These are phyloP conservation scores for Glarea lozoyensis DNA, from an alignment of 495 filamentous ascomycete species.

Conservation along the genomic window DNA sequence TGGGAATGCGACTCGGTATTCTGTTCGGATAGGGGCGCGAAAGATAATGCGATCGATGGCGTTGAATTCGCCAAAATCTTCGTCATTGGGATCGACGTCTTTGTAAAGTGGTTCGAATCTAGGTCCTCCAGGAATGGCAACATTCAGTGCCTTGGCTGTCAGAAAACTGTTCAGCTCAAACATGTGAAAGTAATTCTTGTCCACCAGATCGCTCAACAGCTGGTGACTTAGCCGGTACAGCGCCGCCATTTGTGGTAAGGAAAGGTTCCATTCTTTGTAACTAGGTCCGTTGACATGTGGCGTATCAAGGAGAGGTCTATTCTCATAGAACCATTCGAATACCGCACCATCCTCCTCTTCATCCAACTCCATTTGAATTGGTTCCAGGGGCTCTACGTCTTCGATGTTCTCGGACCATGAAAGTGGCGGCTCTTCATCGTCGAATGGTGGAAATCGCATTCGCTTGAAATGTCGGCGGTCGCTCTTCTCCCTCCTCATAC, in stretches of 20 bases:
- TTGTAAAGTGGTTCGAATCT: constrained; percentile 98
- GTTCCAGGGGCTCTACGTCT: constrained; percentile 94
- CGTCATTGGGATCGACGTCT: constrained; percentile 97
- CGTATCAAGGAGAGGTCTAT: constrained; percentile 84
- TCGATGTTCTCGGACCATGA: constrained; percentile 99
- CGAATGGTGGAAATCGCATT: constrained; percentile 98
- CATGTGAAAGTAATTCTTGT: constrained; percentile 97
- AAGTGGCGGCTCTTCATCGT: constrained; percentile 95
- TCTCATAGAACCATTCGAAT: constrained; percentile 96
- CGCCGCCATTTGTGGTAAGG: constrained; percentile 92
- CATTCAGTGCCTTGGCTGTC: constrained; percentile 94
- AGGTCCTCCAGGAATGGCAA: constrained; percentile 92
- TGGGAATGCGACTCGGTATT: constrained; percentile 90
- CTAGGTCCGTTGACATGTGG: constrained; percentile 93
- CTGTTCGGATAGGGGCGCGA: constrained; percentile 87
- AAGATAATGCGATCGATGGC: constrained; percentile 99
- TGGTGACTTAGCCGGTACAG: constrained; percentile 88
- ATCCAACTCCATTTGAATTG: constrained; percentile 98
- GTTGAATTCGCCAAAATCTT: constrained; percentile 99
- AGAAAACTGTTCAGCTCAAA: constrained; percentile 94
- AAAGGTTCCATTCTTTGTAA: constrained; percentile 93
- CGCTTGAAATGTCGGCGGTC: constrained; percentile 95
- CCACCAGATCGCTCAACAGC: constrained; percentile 83
- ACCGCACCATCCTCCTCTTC: constrained; percentile 89
- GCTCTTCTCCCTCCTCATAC: constrained; percentile 96